Conservation (phyloP, 2,329 filamentous ascomycete species). For the Talaromyces marneffei region DNA sequence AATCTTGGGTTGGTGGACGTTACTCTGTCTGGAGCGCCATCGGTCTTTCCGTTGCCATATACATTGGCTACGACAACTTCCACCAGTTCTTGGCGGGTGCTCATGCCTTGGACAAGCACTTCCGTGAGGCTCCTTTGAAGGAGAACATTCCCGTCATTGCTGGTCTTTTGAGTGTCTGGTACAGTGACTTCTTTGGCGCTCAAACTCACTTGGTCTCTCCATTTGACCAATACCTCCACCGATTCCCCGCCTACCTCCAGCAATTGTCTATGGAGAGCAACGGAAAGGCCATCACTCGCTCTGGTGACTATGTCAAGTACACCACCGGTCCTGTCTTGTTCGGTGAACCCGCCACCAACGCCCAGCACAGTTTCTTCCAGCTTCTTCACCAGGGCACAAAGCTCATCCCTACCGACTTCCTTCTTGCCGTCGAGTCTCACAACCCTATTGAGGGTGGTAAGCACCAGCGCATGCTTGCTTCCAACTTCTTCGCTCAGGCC, state of each 20-base stretch:
- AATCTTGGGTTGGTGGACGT: constrained; percentile 95
- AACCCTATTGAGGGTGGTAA: constrained; percentile 89
- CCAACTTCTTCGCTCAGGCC: constrained; percentile 47
- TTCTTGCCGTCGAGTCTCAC: constrained; percentile 91
- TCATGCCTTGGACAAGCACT: constrained; percentile 98
- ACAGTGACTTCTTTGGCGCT: constrained; percentile 96
- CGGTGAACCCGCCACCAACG: constrained; percentile 97
- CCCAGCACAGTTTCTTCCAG: constrained; percentile 99
- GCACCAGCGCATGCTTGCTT: constrained; percentile 67
- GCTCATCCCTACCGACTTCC: constrained; percentile 97
- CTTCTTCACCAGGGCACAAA: constrained; percentile 98
- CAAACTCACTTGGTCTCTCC: constrained; percentile 97
- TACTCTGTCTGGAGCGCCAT: constrained; percentile 99
- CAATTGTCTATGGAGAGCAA: constrained; percentile 99
- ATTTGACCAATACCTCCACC: constrained; percentile 98
- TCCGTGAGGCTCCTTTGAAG: constrained; percentile 81
- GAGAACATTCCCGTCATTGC: constrained; percentile 92
- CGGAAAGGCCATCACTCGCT: constrained; percentile 91
- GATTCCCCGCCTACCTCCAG: constrained; percentile 97
- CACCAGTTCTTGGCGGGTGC: constrained; percentile 90
- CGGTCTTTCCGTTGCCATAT: constrained; percentile 85
- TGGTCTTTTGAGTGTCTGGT: constrained; percentile 94
- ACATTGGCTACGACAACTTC: constrained; percentile 97
- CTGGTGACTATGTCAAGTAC: constrained; percentile 86
- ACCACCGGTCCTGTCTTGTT: constrained; percentile 94